Base-by-base conservation (phyloP, 2,329 filamentous ascomycete genomes). In the Fusarium cyanostomum region DNA sequence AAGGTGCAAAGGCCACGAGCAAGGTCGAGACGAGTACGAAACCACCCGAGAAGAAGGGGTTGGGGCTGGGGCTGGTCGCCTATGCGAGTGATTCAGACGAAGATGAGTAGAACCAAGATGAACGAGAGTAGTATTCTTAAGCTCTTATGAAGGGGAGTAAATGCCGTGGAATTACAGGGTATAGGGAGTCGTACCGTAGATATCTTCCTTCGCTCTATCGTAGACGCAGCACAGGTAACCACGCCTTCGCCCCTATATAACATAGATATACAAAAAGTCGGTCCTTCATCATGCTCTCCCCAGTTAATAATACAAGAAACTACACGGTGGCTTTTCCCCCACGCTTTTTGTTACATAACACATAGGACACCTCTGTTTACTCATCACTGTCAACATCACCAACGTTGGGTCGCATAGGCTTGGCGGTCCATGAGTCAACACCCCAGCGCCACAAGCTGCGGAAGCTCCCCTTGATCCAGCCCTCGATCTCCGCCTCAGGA, bases 401-500 rank as follows among this genome's bases (percentile, higher is more conserved):
- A 9, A 81, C 75, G 30, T 79, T 79, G 42, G 77, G 75, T 15
- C 72, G 75, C 62, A 74, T 77, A 50, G 79, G 79, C 68, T 80
- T 76, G 33, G 73, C 71, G 30, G 74, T 74, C 48, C 78, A 78
- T 30, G 76, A 74, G n/a, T 70, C 66, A 24, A 75, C 75, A 3
- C 80, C 79, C 83, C 84, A 87, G 24, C 79, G 79, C 67, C 79
- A 86, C 27, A 87, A 57, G 56, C 79, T 78, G 49, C 86, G 79
- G 44, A 89, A 55, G 56, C 80, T 81, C 27, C 86, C 84, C 78
- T 89, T 90, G 68, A 87, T 83, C 82, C 87, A 88, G 15, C 89
- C 89, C 74, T 91, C 86, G 59, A 92, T 78, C 73, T 91, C 88
- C 69, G 89, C 87, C 74, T 89, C 84, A 0, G 87, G 85, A 12